Percentiles rank a stretch among this genome's conserved stretches.
These are phyloP conservation scores for Ganoderma resinaceum DNA, from an alignment of 1,284 basidiomycete genomes.

Conservation along the genomic window DNA sequence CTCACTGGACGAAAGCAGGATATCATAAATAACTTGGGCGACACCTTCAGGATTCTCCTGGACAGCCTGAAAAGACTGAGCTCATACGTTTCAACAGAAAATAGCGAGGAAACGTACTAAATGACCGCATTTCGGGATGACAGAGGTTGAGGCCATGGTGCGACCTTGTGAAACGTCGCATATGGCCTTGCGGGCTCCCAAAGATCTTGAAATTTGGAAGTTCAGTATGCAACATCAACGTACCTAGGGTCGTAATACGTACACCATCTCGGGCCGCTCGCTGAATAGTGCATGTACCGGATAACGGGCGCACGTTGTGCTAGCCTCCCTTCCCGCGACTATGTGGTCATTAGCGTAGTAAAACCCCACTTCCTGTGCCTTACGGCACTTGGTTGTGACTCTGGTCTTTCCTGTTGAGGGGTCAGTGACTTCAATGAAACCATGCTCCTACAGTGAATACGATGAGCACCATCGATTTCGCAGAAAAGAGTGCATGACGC, in stretches of 20 bases:
- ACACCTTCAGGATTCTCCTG: slow-evolving; percentile 11
- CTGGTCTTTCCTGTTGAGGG: not conserved
- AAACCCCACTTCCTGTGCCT: slow-evolving; percentile 7
- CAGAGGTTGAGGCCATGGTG: not conserved
- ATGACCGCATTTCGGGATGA: not conserved
- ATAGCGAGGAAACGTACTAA: not conserved
- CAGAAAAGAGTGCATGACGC: not conserved
- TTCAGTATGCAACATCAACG: too few species aligned
- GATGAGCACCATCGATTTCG: too few species aligned
- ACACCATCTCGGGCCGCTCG: slow-evolving; percentile 12
- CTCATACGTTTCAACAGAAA: not conserved
- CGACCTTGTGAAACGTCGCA: not conserved
- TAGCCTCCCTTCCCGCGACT: slow-evolving; percentile 3
- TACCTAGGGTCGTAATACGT: not conserved
- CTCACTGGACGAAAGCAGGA: not conserved
- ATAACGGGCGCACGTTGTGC: slow-evolving; percentile 5
- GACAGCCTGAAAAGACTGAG: not conserved
- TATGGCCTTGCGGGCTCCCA: not conserved
- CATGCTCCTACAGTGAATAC: not conserved
- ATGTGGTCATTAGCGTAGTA: slow-evolving; percentile 8
- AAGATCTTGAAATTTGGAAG: not conserved
- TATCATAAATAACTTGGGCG: not conserved
- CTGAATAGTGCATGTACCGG: slow-evolving; percentile 13
- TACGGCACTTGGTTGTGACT: slow-evolving; percentile 7
- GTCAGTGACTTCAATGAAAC: slow-evolving; percentile 1